Evolutionary conservation across 2,329 filamentous ascomycete species (phyloP), one percentile per base, ranked within the genome.

Genomic region (Pseudocercospora fijiensis): DNA sequence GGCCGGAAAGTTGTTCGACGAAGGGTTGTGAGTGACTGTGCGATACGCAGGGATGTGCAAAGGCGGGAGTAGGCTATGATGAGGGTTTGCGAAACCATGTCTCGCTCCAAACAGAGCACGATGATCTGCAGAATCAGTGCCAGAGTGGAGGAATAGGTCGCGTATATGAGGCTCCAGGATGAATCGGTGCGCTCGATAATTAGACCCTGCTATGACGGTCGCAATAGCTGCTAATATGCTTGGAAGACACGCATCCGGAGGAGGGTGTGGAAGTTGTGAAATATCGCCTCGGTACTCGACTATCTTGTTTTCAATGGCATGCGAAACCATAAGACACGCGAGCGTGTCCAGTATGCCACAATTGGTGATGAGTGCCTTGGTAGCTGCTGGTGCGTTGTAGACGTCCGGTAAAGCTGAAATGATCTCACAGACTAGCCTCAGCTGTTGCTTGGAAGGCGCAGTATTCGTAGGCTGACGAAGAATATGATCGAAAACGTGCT

Each of bases 321-420:
- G 61, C 84, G 87, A 58, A 86, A 76, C 91, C 63, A 98, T 78
- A 69, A 88, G 88, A 4, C 86, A 84, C 26, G 91, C 89, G 27
- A 98, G 82, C 11, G 89, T 85, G 77, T 96, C 91, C 33, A 98
- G 80, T 26, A 96, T 83, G 5, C 91, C 90, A 10, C 82, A 83
- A 41, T 88, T 88, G 10, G 90, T 85, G 60, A 98, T 79, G n/a
- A 84, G 79, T 65, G 86, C 84, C 76, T 90, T 91, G 66, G 95
- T 87, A 10, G 79, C 79, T 2, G 45, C 28, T 2, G 60, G 20
- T 37, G 41, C 37, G n/a, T 47, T 45, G 64, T 92, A 88, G 65
- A 89, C 86, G 18, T 81, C 83, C 73, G 91, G 95, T n/a, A 85
- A 79, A 68, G 84, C 84, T n/a, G 80, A 78, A 41, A 88, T 80